Conservation (phyloP, 2,329 filamentous ascomycete genomes). For the Botrytis sinoallii region DNA sequence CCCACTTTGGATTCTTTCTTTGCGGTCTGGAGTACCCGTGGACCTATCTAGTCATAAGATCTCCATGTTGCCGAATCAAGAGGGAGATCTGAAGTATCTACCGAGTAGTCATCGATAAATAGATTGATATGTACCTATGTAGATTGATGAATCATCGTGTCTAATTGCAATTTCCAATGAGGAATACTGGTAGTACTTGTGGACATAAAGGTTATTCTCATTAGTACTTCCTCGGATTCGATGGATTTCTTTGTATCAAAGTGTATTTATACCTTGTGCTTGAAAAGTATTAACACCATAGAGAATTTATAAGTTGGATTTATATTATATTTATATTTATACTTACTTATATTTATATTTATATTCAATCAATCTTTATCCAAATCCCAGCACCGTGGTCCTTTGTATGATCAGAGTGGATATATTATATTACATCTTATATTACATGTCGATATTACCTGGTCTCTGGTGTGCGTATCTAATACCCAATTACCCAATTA, state of each 20-base stretch:
- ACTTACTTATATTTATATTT: neutral
- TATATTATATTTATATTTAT: neutral
- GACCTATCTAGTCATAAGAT: no score
- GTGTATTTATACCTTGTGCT: neutral
- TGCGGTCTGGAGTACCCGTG: no score
- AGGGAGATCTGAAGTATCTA: no score
- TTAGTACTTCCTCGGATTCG: fast-evolving
- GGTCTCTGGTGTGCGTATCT: no score
- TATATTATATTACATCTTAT: neutral
- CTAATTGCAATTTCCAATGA: neutral
- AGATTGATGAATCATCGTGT: neutral
- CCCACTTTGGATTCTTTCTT: no score
- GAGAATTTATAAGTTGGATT: neutral
- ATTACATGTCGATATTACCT: no score
- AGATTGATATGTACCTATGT: no score
- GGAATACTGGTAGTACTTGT: neutral
- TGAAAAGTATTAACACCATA: no score
- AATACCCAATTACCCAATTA: neutral
- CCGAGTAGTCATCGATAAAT: no score
- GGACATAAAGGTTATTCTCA: neutral
- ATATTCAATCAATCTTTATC: neutral
- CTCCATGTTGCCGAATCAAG: no score
- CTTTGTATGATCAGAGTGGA: neutral
- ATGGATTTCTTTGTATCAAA: neutral
- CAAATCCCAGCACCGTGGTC: constrained; percentile 5